These are phyloP conservation scores for Silene vulgaris DNA, from an alignment of 179 eudicot species.

Conservation along the genomic window DNA sequence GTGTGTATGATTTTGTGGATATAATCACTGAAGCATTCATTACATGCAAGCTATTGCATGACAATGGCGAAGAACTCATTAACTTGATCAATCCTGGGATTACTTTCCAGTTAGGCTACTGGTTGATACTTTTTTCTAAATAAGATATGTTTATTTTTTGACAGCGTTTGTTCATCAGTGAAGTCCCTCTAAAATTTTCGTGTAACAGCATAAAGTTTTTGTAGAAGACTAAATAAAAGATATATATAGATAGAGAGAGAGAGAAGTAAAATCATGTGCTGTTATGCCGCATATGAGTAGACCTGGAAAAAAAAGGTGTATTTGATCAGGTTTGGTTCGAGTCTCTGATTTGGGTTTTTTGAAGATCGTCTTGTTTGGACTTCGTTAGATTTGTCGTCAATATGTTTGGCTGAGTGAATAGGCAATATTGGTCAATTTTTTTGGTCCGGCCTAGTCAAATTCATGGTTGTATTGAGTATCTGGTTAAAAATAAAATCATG, in stretches of 20 bases:
- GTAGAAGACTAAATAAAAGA: not conserved
- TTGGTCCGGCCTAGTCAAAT: not conserved
- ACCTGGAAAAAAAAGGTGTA: not conserved
- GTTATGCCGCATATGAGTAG: not conserved
- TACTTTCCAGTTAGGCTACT: not conserved
- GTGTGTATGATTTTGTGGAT: not conserved
- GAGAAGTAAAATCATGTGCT: too few species aligned
- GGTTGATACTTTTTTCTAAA: not conserved
- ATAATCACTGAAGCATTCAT: not conserved
- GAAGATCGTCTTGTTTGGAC: constrained; percentile 2
- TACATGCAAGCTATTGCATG: too few species aligned
- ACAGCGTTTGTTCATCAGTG: not conserved
- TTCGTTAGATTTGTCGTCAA: not conserved
- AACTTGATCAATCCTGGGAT: constrained; percentile 1
- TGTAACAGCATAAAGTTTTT: not conserved
- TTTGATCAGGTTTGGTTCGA: not conserved
- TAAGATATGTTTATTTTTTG: not conserved
- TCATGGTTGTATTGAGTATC: not conserved
- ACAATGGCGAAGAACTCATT: not conserved
- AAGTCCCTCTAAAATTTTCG: not conserved
- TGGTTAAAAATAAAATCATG: not conserved
- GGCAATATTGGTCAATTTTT: not conserved
- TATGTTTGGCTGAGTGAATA: not conserved
- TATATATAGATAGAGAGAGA: not conserved
- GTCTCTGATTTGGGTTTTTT: not conserved